A percentile compares a stretch with the other conserved stretches of the same genome.
phyloP scores from a whole-genome alignment of 2,329 filamentous ascomycete species.

The Xylaria sp. region DNA sequence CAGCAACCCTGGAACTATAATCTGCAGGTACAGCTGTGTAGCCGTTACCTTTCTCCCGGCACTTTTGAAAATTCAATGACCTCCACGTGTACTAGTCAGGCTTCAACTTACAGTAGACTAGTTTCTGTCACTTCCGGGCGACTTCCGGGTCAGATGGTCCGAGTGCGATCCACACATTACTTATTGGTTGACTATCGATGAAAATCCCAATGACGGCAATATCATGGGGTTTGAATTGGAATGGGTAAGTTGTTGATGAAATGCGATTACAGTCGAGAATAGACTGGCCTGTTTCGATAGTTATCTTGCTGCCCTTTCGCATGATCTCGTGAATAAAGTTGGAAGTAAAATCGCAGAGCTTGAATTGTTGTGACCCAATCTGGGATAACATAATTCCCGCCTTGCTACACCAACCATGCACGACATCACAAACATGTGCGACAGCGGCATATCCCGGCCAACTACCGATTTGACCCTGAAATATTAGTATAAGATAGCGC shows the following conservation, averaged over 20 bases:
- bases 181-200: constrained; percentile 28
- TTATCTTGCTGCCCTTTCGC: neutral
- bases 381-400: neutral
- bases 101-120: neutral
- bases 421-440: constrained; percentile 23
- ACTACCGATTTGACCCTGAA: constrained; percentile 10
- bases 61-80: neutral
- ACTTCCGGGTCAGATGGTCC: constrained; percentile 12
- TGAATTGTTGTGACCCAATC: neutral
- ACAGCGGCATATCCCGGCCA: constrained; percentile 19
- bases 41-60: neutral
- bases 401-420: constrained; percentile 16
- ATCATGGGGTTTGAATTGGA: constrained; percentile 4
- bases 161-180: constrained; percentile 16
- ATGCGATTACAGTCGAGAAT: neutral
- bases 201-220: constrained; percentile 9
- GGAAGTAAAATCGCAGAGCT: neutral
- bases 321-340: neutral
- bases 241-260: neutral
- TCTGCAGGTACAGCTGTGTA: neutral
- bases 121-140: constrained; percentile 11
- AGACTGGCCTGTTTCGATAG: neutral
- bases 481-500: neutral
- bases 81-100: neutral
- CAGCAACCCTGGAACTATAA: neutral